Base-by-base conservation (phyloP, 2,329 filamentous ascomycete species). In the Beauveria bassiana region DNA sequence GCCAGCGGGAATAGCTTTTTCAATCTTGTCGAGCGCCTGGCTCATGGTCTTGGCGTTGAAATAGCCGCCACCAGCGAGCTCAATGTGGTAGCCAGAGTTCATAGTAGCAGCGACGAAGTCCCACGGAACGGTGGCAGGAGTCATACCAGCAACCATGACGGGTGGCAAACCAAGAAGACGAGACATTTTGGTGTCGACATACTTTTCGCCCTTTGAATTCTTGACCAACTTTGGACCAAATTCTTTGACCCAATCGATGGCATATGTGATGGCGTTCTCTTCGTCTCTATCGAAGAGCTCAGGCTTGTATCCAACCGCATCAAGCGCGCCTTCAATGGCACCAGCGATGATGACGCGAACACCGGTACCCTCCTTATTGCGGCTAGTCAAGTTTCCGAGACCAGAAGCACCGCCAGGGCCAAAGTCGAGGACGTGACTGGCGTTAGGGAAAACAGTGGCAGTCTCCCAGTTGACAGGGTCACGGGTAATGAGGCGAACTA, bases 281-380 rank as follows among this genome's bases (percentile, higher is more conserved):
- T 93, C 91, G 72, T 99, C 95, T 62, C 95, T 89, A 72, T 99
- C 93, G 69, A 99, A 99, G 57, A 99, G 82, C 77, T 99, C 95
- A 2, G 93, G 89, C 82, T 99, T 99, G 81, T 97, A 99, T 61
- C 95, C 95, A 64, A 99, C 89, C 75, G 98, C 95, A 38, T 84
- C 81, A 63, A 96, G 89, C 22, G 92, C 92, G 57, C 93, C 93
- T 69, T 93, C 90, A 69, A 99, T 89, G n/a, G 91, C 85, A 65
- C 96, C 95, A 49, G 92, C 95, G 62, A 99, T 83, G 66, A 99
- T 96, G 66, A 99, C 93, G 64, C 93, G 91, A 42, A 99, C 95
- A 70, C 95, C 95, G 62, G 92, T 98, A 65, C 95, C 95, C 74
- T 99, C 96, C 81, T 99, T 99, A 83, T 98, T 99, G 69, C 95